Base-by-base conservation (phyloP, 257 asterid genomes). In the Mentha longifolia region DNA sequence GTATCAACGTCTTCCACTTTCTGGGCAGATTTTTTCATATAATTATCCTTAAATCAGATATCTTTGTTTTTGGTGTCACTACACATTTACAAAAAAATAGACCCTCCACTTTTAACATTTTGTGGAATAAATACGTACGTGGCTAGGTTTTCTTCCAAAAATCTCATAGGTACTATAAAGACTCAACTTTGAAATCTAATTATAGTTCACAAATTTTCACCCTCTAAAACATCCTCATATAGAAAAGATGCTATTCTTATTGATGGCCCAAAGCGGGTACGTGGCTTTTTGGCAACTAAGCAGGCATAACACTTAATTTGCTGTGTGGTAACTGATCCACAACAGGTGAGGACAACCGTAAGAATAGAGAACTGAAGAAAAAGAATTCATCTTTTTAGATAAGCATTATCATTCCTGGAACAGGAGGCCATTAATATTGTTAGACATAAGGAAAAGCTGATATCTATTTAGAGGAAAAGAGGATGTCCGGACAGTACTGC, bases 41-140 rank as follows among this genome's bases (percentile, higher is more conserved):
- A 41, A 39, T 25, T 68, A 42, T n/a, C 17, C 30, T 67, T 67
- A 12, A 16, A 17, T 11, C 11, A 52, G 9, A 35, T 7, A 68
- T 54, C n/a, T 55, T 22, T 35, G 8, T 55, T 51, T 12, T 37
- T 15, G 56, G 57, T 8, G 11, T 54, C 8, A 22, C 15, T 8
- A 22, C 47, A 56, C n/a, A 43, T 42, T 55, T 13, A 68, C 20
- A 56, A 17, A 57, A 14, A 39, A 39, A 52, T 20, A 12, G 16
- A 57, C 15, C 33, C 15, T 39, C 65, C 55, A 55, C 45, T 41
- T 69, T 25, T 46, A 22, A 57, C 65, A 56, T 56, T 54, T 52
- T 7, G 8, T 37, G 54, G 62, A 37, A 68, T 68, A 68, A 52
- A 20, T 19, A 17, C 14, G 7, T 16, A 49, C 5, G 7, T 17